Evolutionary conservation across 2,329 filamentous ascomycete genomes (phyloP).

Genomic region (Trichoderma semiorbis): DNA sequence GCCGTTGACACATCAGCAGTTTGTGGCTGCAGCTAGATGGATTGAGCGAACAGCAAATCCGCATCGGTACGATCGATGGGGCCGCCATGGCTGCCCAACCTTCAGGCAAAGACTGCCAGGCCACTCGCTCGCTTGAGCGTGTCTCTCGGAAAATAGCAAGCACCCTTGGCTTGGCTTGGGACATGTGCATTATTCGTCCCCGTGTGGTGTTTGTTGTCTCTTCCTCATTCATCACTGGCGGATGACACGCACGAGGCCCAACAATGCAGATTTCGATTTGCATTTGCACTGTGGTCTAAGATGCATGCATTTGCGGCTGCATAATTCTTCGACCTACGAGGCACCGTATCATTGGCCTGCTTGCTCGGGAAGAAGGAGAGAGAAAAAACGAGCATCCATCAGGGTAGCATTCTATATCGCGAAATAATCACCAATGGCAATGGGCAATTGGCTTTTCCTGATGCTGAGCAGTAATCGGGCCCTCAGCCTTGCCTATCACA

Average conservation of each 20-base stretch:
- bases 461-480: background rate
- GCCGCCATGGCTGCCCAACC: constrained; percentile 14
- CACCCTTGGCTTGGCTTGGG: background rate
- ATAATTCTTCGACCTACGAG: constrained; percentile 17
- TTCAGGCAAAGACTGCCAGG: background rate
- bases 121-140: constrained; percentile 16
- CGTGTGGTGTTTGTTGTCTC: constrained; percentile 4
- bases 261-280: background rate
- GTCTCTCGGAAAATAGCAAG: constrained; percentile 11
- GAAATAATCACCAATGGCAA: constrained; percentile 11
- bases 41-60: constrained; percentile 10
- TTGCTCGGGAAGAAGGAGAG: background rate
- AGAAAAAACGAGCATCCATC: background rate
- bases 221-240: background rate
- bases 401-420: constrained; percentile 6
- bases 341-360: background rate
- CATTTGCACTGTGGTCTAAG: constrained; percentile 5
- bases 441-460: constrained; percentile 1
- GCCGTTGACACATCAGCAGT: constrained; percentile 17
- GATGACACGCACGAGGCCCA: background rate
- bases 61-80: constrained; percentile 12
- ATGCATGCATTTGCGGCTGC: constrained; percentile 11
- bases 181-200: constrained; percentile 2
- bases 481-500: constrained; percentile 17
- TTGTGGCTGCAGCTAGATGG: constrained; percentile 11